phyloP scores from a whole-genome alignment of 2,329 filamentous ascomycete genomes.

The Fusarium sp. region DNA sequence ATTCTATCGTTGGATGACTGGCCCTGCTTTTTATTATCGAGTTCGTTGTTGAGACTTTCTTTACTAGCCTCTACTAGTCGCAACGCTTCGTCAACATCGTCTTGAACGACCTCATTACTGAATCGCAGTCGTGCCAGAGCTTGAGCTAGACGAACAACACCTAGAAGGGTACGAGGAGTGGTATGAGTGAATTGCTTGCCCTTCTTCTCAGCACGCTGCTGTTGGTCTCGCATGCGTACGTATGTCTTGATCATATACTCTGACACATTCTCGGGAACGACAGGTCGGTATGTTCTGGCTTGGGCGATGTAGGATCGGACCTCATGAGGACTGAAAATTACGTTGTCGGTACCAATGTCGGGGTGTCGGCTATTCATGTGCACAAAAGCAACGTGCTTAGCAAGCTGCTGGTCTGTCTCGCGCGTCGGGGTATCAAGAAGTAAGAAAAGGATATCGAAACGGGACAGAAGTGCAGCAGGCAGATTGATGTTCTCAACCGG shows the following conservation, averaged over 20 bases:
- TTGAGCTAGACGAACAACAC: slow-evolving; percentile 91
- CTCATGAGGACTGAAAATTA: slow-evolving; percentile 93
- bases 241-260: slow-evolving; percentile 99
- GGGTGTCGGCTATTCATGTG: slow-evolving; percentile 98
- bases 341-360: slow-evolving; percentile 68
- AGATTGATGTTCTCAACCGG: slow-evolving; percentile 99
- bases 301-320: slow-evolving; percentile 96
- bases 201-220: slow-evolving; percentile 89
- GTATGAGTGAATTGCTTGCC: slow-evolving; percentile 96
- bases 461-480: slow-evolving; percentile 93
- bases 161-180: slow-evolving; percentile 91
- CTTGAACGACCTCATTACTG: slow-evolving; percentile 83
- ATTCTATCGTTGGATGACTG: slow-evolving; percentile 89
- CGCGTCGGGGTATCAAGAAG: slow-evolving; percentile 94
- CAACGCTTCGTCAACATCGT: slow-evolving; percentile 95
- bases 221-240: slow-evolving; percentile 90
- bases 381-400: slow-evolving; percentile 94
- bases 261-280: slow-evolving; percentile 84
- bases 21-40: slow-evolving; percentile 69
- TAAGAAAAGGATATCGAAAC: slow-evolving; percentile 97
- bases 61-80: slow-evolving; percentile 94
- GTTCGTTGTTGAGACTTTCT: slow-evolving; percentile 84
- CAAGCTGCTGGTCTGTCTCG: slow-evolving; percentile 91
- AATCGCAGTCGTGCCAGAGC: slow-evolving; percentile 93
- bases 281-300: slow-evolving; percentile 88